Evolutionary conservation across 129 eudicot species (phyloP).

Genomic region (Arctium minus): DNA sequence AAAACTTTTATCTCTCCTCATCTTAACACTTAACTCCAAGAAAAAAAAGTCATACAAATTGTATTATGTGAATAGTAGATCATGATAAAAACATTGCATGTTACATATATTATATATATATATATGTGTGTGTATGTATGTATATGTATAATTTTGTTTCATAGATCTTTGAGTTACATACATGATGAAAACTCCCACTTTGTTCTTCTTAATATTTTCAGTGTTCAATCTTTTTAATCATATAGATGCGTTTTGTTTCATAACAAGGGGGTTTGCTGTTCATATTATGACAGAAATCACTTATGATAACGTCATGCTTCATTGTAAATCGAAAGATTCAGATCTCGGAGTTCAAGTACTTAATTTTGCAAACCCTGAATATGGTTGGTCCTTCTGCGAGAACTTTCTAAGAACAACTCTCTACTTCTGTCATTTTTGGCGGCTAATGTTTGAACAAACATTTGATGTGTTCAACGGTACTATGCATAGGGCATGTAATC

Average conservation of each 20-base stretch:
- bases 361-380: neutral
- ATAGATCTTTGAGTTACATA: neutral
- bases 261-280: neutral
- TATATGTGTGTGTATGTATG: no score
- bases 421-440: conserved; percentile 14
- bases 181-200: neutral
- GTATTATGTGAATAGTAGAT: neutral
- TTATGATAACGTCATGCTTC: neutral
- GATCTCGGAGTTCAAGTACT: neutral
- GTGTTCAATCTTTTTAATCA: neutral
- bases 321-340: neutral
- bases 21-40: neutral
- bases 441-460: neutral
- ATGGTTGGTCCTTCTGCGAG: neutral
- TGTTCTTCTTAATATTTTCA: neutral
- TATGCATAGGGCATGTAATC: neutral
- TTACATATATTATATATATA: no score
- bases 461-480: conserved; percentile 3
- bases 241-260: neutral
- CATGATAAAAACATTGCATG: neutral
- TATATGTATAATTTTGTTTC: neutral
- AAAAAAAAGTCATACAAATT: neutral
- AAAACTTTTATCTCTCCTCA: neutral
- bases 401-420: neutral
- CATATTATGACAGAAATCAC: neutral